Base-by-base conservation (phyloP, 495 filamentous ascomycete species). In the Penicillium ochrochloron region DNA sequence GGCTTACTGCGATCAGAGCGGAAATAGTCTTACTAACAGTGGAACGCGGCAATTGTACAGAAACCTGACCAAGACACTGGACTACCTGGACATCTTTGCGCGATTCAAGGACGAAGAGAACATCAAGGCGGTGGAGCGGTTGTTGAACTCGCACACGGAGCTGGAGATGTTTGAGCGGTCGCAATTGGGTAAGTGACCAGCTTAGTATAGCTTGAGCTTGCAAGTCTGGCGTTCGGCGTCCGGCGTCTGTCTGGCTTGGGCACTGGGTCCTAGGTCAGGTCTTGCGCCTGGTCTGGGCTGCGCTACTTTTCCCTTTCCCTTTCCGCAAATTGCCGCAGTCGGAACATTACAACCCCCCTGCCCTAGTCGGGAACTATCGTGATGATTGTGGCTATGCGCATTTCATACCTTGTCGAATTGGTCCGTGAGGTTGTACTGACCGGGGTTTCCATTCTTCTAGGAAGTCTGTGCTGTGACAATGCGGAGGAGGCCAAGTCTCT, bases 401-500 rank as follows among this genome's bases (percentile, higher is more conserved):
- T 25, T 9, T 48, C 2, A 48, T 48, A 25, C 42, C 42, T 56
- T 37, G 21, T 56, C 53, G 6, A 29, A 19, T 23, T 23, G 34
- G 11, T 23, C 34, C 21, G 31, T 35, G n/a, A 39, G 10, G 46
- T 41, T 62, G 48, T 44, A 35, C 60, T 62, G 37, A 62, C 52
- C 34, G 5, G 48, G 59, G 21, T 48, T 10, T 27, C 23, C 37
- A 27, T 58, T 44, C 15, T n/a, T 60, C 60, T 66, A 96, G 94
- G 92, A 7, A 93, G 92, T 60, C 83, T 99, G 25, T 96, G 92
- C 77, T 97, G 93, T 71, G 93, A 97, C 67, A 89, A 85, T 25
- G 89, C 90, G 46, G 96, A 99, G 68, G 95, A 99, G 81, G 96
- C 95, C 67, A 97, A 97, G 82, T 96, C 92, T 10, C 83, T 99